Percentiles rank a stretch among this genome's conserved stretches.
phyloP scores from a whole-genome alignment of 148 eudicot species.

The Camellia japonica region DNA sequence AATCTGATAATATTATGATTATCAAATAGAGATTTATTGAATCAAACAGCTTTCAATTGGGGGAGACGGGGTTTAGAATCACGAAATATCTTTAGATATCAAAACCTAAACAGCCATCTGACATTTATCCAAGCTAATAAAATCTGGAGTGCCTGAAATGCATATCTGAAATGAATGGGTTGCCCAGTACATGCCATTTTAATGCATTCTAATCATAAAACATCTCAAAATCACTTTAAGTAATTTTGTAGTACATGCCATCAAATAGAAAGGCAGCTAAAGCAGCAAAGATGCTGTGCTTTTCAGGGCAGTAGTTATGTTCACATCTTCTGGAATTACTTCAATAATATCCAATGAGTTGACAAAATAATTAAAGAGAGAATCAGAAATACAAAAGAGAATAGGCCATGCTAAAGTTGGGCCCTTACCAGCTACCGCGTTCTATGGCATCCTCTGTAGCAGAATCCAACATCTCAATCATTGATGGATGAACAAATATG shows the following conservation, averaged over 20 bases:
- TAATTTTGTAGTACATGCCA: background rate
- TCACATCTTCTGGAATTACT: background rate
- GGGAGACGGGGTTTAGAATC: too few relatives aligned
- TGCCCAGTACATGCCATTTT: background rate
- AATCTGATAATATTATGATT: background rate
- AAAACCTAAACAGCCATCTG: too few relatives aligned
- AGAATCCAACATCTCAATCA: slow-evolving; percentile 87
- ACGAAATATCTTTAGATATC: too few relatives aligned
- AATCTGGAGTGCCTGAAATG: too few relatives aligned
- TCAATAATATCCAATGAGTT: background rate
- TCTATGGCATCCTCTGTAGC: slow-evolving; percentile 89
- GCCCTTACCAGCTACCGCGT: slow-evolving; percentile 79
- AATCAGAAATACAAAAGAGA: background rate
- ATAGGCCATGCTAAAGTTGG: slow-evolving; percentile 5
- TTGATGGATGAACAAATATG: slow-evolving; percentile 80
- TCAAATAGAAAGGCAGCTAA: background rate
- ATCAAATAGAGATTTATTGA: too few relatives aligned
- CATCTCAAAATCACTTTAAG: background rate
- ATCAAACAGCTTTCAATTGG: too few relatives aligned
- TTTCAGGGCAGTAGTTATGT: background rate
- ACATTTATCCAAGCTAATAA: too few relatives aligned
- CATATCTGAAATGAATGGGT: too few relatives aligned
- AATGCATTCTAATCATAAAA: background rate
- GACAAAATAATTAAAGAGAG: background rate
- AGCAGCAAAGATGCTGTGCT: background rate